Conservation (phyloP, 1,284 basidiomycete species). For the Ustilago bromivora region DNA sequence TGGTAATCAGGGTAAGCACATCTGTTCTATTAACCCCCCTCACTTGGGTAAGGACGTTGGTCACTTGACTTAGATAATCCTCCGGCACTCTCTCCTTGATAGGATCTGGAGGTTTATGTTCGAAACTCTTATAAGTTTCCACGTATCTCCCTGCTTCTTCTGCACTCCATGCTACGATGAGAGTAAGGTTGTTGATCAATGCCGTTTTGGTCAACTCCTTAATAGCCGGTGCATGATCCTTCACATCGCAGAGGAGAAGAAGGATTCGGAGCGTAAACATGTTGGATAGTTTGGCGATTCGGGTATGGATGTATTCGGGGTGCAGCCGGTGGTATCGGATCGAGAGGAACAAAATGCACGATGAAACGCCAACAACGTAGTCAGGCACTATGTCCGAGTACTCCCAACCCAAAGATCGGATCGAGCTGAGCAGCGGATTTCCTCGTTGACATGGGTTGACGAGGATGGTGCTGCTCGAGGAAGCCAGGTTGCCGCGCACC, state of each 20-base stretch:
- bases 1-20: slow-evolving; percentile 83
- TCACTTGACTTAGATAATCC: slow-evolving; percentile 84
- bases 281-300: slow-evolving; percentile 86
- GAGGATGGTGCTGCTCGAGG: slow-evolving; percentile 55
- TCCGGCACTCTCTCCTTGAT: slow-evolving; percentile 94
- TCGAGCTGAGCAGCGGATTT: slow-evolving; percentile 86
- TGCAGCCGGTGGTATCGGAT: slow-evolving; percentile 94
- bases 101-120: slow-evolving; percentile 90
- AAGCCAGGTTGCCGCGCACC: slow-evolving; percentile 54
- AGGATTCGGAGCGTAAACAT: slow-evolving; percentile 87
- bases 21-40: slow-evolving; percentile 98
- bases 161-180: slow-evolving; percentile 87
- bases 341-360: slow-evolving; percentile 73
- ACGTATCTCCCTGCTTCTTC: slow-evolving; percentile 95
- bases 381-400: slow-evolving; percentile 93
- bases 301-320: slow-evolving; percentile 93
- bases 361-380: slow-evolving; percentile 65
- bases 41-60: slow-evolving; percentile 87
- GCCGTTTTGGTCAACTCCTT: slow-evolving; percentile 85
- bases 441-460: slow-evolving; percentile 75
- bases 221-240: slow-evolving; percentile 88
- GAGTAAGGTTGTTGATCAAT: slow-evolving; percentile 89
- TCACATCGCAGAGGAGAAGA: slow-evolving; percentile 91
- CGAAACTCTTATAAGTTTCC: slow-evolving; percentile 89
- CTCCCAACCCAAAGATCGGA: slow-evolving; percentile 90